These are phyloP conservation scores for Globisporangium yorkense DNA, from an alignment of 352 stramenopile genomes.

Conservation along the genomic window DNA sequence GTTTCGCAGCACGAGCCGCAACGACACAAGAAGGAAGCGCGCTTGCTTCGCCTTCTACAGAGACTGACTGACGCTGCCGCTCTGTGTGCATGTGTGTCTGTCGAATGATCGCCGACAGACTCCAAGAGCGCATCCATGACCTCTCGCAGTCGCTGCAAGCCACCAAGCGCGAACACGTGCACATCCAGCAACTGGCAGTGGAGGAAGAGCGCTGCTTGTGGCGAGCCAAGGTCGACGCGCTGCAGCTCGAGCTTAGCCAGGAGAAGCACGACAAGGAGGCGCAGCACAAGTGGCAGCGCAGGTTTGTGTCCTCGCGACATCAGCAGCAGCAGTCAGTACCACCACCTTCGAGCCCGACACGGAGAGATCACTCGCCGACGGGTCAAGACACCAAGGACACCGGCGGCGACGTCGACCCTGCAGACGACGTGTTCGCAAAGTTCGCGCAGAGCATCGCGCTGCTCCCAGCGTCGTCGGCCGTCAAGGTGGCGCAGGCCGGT, in stretches of 20 bases:
- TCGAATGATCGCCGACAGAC: conserved; percentile 17
- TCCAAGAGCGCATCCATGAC: conserved; percentile 51
- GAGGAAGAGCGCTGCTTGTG: conserved; percentile 40
- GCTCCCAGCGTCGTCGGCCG: conserved; percentile 37
- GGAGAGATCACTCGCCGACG: background rate
- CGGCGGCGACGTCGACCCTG: conserved; percentile 15
- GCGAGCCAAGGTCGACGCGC: conserved; percentile 26
- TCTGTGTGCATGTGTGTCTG: background rate
- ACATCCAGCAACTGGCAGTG: conserved; percentile 38
- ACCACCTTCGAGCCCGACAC: conserved; percentile 2
- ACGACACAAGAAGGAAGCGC: background rate
- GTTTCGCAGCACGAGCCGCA: background rate
- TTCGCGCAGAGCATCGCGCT: conserved; percentile 72
- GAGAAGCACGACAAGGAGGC: conserved; percentile 69
- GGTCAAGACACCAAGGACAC: background rate
- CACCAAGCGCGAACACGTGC: conserved; percentile 61
- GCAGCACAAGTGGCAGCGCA: conserved; percentile 49
- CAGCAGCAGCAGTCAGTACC: background rate
- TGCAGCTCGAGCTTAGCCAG: conserved; percentile 46
- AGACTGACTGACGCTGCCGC: background rate
- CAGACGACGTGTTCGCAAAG: conserved; percentile 54
- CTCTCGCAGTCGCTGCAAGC: conserved; percentile 43
- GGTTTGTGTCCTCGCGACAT: conserved; percentile 21
- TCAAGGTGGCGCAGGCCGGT: conserved; percentile 38
- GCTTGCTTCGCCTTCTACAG: too few relatives aligned